A percentile compares a stretch with the other conserved stretches of the same genome.
Evolutionary conservation across 768 basidiomycete species (phyloP).

Genomic region (Boletus speciosus): DNA sequence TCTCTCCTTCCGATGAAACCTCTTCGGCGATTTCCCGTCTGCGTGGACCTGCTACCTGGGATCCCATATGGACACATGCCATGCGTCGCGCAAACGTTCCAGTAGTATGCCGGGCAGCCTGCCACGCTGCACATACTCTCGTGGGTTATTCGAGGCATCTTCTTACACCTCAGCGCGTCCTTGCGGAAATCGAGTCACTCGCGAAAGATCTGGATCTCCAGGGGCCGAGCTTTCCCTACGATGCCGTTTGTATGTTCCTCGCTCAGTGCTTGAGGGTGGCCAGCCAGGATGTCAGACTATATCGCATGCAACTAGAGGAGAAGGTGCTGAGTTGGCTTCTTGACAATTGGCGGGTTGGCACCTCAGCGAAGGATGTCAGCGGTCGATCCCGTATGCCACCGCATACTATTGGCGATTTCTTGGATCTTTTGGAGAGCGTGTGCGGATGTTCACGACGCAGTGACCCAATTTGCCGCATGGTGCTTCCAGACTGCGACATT

Average conservation of each 20-base stretch:
- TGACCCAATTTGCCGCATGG: constrained; percentile 43
- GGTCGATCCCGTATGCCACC: constrained; percentile 44
- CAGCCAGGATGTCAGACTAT: constrained; percentile 76
- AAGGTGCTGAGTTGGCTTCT: constrained; percentile 80
- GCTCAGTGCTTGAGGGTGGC: constrained; percentile 64
- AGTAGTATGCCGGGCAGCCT: constrained; percentile 73
- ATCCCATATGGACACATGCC: constrained; percentile 77
- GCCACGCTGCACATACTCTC: constrained; percentile 61
- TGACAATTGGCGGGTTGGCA: constrained; percentile 61
- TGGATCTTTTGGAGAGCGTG: constrained; percentile 60
- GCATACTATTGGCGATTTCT: constrained; percentile 56
- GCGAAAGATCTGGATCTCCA: constrained; percentile 86
- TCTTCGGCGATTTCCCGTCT: neutral
- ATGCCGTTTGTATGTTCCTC: constrained; percentile 87
- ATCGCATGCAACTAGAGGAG: constrained; percentile 83
- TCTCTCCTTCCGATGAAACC: neutral
- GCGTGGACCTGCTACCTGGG: constrained; percentile 53
- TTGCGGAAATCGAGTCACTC: constrained; percentile 74
- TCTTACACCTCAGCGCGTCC: constrained; percentile 54
- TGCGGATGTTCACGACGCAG: constrained; percentile 52
- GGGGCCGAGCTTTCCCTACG: constrained; percentile 82
- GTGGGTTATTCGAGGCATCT: constrained; percentile 40
- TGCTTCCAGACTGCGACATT: constrained; percentile 68
- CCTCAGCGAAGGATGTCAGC: constrained; percentile 36
- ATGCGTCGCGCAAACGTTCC: constrained; percentile 70